Conservation (phyloP, 306 rosid species). For the Rosa multiflora region DNA sequence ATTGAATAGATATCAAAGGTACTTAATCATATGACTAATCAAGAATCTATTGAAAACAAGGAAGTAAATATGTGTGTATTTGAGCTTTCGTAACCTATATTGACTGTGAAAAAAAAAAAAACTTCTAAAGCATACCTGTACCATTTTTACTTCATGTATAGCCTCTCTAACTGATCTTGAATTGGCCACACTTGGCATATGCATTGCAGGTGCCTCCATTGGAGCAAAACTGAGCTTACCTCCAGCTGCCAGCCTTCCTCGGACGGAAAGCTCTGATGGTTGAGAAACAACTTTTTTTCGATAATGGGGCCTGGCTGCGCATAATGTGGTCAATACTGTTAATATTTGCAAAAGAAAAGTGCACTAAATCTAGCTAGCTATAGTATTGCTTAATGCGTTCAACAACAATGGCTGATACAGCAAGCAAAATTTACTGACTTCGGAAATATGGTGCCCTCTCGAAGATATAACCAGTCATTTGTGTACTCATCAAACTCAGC, state of each 20-base stretch:
- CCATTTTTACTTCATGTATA: slow-evolving; percentile 87
- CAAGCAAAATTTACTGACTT: slow-evolving; percentile 46
- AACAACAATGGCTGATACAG: neutral
- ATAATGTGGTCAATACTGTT: slow-evolving; percentile 38
- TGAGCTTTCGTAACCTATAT: neutral
- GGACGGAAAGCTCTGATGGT: slow-evolving; percentile 47
- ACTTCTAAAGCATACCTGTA: slow-evolving; percentile 49
- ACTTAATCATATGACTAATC: neutral
- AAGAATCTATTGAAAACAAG: neutral
- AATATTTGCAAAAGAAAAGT: slow-evolving; percentile 17
- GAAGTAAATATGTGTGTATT: neutral
- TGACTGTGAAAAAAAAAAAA: neutral
- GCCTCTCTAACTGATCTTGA: slow-evolving; percentile 72
- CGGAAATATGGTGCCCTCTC: slow-evolving; percentile 77
- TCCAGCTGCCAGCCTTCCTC: slow-evolving; percentile 38
- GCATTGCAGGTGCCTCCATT: slow-evolving; percentile 81
- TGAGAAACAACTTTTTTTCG: slow-evolving; percentile 52
- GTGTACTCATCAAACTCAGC: slow-evolving; percentile 91
- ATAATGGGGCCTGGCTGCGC: slow-evolving; percentile 91
- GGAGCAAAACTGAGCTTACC: slow-evolving; percentile 32
- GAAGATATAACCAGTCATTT: slow-evolving; percentile 86
- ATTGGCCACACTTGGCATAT: slow-evolving; percentile 59
- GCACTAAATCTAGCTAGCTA: neutral
- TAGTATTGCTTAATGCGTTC: neutral
- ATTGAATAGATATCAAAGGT: neutral